Conservation (phyloP, 2,329 filamentous ascomycete species). For the Arthrobotrys sinensis region DNA sequence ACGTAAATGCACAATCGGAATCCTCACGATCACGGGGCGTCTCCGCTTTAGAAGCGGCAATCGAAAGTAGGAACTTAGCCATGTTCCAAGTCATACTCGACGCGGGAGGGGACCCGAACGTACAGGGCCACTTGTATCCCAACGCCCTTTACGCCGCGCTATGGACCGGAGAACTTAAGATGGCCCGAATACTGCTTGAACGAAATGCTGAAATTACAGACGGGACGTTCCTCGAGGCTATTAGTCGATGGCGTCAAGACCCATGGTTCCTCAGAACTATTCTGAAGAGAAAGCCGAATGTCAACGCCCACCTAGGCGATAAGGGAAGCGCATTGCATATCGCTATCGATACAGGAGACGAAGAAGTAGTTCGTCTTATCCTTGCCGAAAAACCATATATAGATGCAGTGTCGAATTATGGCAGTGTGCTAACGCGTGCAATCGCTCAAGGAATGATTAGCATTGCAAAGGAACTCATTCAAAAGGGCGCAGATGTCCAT, state of each 20-base stretch:
- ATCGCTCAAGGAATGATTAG: constrained; percentile 25
- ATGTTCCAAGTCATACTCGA: constrained; percentile 37
- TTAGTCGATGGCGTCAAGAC: constrained; percentile 28
- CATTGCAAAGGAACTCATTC: constrained; percentile 43
- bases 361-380: constrained; percentile 25
- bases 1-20: constrained; percentile 23
- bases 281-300: constrained; percentile 20
- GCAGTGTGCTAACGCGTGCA: constrained; percentile 13
- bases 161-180: constrained; percentile 30
- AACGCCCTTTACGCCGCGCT: constrained; percentile 33
- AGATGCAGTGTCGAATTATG: constrained; percentile 16
- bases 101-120: constrained; percentile 22
- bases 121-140: constrained; percentile 15
- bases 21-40: background rate
- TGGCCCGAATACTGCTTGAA: constrained; percentile 41
- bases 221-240: constrained; percentile 31
- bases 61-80: constrained; percentile 23
- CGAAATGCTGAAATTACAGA: constrained; percentile 30
- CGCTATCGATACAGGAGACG: constrained; percentile 6
- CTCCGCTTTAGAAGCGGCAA: constrained; percentile 36
- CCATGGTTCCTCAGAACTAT: constrained; percentile 42
- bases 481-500: constrained; percentile 11
- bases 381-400: constrained; percentile 34
- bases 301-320: constrained; percentile 30
- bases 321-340: constrained; percentile 30